Percentiles rank a stretch among this genome's conserved stretches.
phyloP scores from a whole-genome alignment of 345 rosid genomes.

The Corchorus olitorius region DNA sequence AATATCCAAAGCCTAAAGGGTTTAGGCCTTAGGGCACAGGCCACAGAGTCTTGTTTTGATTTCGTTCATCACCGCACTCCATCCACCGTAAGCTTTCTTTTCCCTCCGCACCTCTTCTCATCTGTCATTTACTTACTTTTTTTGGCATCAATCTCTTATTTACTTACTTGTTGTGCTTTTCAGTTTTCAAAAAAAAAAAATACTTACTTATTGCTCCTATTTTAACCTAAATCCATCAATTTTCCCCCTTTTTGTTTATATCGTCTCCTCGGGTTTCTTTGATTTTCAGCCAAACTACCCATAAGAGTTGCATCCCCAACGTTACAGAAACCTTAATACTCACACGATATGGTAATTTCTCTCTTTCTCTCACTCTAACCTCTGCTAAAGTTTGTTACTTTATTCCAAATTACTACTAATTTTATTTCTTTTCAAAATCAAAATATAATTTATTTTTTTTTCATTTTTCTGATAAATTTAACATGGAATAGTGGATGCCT shows the following conservation, averaged over 20 bases:
- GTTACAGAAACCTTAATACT: neutral
- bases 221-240: neutral
- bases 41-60: too few relatives aligned
- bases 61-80: too few relatives aligned
- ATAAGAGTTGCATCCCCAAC: neutral
- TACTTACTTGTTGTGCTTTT: too few relatives aligned
- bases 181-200: too few relatives aligned
- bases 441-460: too few relatives aligned
- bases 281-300: neutral
- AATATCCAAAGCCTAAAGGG: too few relatives aligned
- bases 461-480: too few relatives aligned
- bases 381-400: neutral
- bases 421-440: too few relatives aligned
- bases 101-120: neutral
- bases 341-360: conserved; percentile 16
- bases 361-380: neutral
- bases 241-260: neutral
- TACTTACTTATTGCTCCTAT: too few relatives aligned
- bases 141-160: too few relatives aligned
- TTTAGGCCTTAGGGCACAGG: too few relatives aligned
- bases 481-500: neutral
- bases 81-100: neutral
- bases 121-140: too few relatives aligned
- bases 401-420: neutral
- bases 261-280: neutral